Evolutionary conservation across 495 filamentous ascomycete species (phyloP).

Genomic region (Penicillium argentinense): DNA sequence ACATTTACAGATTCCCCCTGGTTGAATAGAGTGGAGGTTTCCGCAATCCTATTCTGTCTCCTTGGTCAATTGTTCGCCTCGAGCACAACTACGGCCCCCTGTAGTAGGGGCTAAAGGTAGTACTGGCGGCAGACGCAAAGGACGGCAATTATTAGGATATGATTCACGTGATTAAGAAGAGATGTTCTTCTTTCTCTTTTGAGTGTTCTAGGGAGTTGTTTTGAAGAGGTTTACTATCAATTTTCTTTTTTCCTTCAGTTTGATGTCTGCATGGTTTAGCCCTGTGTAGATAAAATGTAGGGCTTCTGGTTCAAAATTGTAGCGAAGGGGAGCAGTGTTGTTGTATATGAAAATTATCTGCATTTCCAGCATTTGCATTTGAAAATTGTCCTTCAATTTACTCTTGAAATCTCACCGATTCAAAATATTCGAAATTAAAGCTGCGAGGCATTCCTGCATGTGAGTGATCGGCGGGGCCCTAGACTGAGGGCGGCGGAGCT

Average conservation of each 20-base stretch:
- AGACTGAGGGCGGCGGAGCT: neutral
- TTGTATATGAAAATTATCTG: too few species aligned
- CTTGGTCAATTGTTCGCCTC: constrained; percentile 10
- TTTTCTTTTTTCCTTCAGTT: constrained; percentile 18
- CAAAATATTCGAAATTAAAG: too few species aligned
- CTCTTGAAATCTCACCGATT: too few species aligned
- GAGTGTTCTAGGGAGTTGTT: constrained; percentile 42
- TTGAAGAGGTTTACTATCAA: constrained; percentile 28
- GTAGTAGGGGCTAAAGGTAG: neutral
- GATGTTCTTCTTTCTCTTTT: constrained; percentile 30
- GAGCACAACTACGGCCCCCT: constrained; percentile 4
- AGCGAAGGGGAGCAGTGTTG: constrained; percentile 4
- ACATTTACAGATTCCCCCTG: constrained; percentile 33
- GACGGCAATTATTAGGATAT: constrained; percentile 22
- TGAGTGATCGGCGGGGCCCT: neutral
- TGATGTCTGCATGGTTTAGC: constrained; percentile 26
- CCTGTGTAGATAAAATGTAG: constrained; percentile 35
- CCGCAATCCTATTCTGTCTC: constrained; percentile 17
- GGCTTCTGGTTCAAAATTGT: constrained; percentile 14
- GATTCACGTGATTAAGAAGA: constrained; percentile 28
- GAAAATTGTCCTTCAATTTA: too few species aligned
- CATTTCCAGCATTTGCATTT: too few species aligned
- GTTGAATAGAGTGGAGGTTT: constrained; percentile 26
- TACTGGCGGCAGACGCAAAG: constrained; percentile 12
- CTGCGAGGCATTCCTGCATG: neutral